Evolutionary conservation across 805 yeast genomes (phyloP), one percentile per base, ranked within the genome.

Genomic region (Saccharomycopsis sp.): DNA sequence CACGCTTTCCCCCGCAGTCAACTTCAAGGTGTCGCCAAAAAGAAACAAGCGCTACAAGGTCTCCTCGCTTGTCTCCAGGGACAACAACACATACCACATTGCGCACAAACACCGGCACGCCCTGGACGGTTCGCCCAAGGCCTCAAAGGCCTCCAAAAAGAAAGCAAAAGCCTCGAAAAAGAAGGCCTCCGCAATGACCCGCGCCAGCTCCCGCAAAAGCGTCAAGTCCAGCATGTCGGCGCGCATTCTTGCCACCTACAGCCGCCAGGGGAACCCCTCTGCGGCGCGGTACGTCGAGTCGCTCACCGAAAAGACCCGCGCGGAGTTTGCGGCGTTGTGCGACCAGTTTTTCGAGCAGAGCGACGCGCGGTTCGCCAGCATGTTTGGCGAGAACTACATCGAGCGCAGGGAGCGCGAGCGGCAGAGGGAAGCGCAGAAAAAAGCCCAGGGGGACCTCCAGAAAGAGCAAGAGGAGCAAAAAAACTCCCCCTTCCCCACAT

Each of bases 21-120:
- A 57, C 24, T 60, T 57, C 24, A 60, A 55, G 29, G 46, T 55
- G 18, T 56, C 60, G n/a, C 63, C 63, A 21, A 57, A 57, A 24
- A 54, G 63, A 41, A 60, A 52, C 21, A 60, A 60, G 48, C 24
- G 63, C 21, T 60, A 52, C 47, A 60, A 60, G 51, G 55, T 60
- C 8, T 54, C 62, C 16, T 57, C 58, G 2, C 24, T 51, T 37
- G 46, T 58, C 2, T 48, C 50, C 16, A 41, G 21, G 16, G 53
- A 24, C 8, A 54, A 51, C 3, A 57, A 57, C 52, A 21, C 40
- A 18, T 58, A 58, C 34, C 50, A 29, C 16, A 56, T 48, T n/a
- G 48, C 51, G 8, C 44, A 53, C 15, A 20, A 18, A 12, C 18
- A 44, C 7, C 21, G 7, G 5, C n/a, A 12, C n/a, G n/a, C 44